Base-by-base conservation (phyloP, 2,329 filamentous ascomycete species). In the Trichoderma pleuroti region DNA sequence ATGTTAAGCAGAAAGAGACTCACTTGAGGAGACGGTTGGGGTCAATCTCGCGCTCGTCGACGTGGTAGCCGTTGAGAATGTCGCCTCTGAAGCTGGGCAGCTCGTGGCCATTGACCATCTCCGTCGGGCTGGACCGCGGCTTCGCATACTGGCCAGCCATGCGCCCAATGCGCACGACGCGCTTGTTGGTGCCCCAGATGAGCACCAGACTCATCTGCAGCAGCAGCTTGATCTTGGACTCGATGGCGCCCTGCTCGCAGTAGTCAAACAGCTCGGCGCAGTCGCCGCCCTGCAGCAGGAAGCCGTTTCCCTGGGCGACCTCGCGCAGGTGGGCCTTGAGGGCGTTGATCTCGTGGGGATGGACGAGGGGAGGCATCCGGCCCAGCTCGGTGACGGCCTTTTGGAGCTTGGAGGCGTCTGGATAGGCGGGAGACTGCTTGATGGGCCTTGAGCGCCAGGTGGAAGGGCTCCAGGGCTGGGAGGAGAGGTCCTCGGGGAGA, bases 61-160 rank as follows among this genome's bases (percentile, higher is more conserved):
- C 83, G 46, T 89, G 87, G 82, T 91, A 97, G 30, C 95, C 95
- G 78, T 99, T 99, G 74, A 99, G 86, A 72, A 98, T 98, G 76
- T 99, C 96, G 18, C 96, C 96, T 66, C 96, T 87, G 86, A 98
- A 99, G 54, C 93, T 96, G 5, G 93, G 92, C 68, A 97, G 91
- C 77, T 93, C 89, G 72, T 89, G 88, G 65, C 94, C 94, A 74
- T 97, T 85, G 64, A 97, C 84, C 2, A 90, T 87, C 83, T 99
- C 96, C 46, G 90, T 94, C 0, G 95, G 92, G 76, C 91, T 97
- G 5, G 93, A 97, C 70, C 96, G 86, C 3, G 95, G 96, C 83
- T 99, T 99, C 34, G 96, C 96, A 78, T 97, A 99, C 85, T 99
- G 96, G 4, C 96, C 96, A 14, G 96, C 96, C 90, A 98, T 98